These are phyloP conservation scores for Pichia insulana DNA, from an alignment of 805 yeast genomes.

Conservation along the genomic window DNA sequence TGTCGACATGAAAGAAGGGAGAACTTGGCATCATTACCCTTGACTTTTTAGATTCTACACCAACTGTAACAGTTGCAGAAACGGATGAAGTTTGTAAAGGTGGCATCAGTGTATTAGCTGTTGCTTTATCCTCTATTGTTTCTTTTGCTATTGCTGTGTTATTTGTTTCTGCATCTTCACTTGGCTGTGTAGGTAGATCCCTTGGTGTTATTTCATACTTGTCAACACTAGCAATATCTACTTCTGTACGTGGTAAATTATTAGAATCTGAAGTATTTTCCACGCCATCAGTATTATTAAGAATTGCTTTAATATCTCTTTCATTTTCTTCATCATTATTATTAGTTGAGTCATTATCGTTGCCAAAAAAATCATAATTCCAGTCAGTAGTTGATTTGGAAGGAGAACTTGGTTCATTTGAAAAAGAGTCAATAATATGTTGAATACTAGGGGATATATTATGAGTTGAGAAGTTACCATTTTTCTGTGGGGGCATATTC, in stretches of 20 bases:
- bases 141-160: not conserved
- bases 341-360: slow-evolving; percentile 8
- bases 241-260: not conserved
- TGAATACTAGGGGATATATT: slow-evolving; percentile 27
- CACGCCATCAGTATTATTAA: slow-evolving; percentile 1
- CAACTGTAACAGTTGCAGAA: too few species aligned
- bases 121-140: too few species aligned
- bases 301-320: slow-evolving; percentile 1
- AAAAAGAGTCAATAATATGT: slow-evolving; percentile 26
- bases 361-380: slow-evolving; percentile 22
- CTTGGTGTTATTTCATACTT: slow-evolving; percentile 26
- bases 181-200: slow-evolving; percentile 20
- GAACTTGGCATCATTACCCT: slow-evolving; percentile 26
- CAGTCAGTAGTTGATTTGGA: slow-evolving; percentile 21
- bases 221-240: slow-evolving; percentile 9
- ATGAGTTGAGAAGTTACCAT: not conserved
- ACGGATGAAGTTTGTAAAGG: not conserved
- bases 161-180: slow-evolving; percentile 7
- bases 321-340: slow-evolving; percentile 18
- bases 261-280: too few species aligned
- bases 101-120: too few species aligned
- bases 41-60: not conserved
- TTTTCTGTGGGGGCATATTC: slow-evolving; percentile 6
- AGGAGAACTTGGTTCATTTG: slow-evolving; percentile 24
- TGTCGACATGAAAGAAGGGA: slow-evolving; percentile 21